phyloP scores from a whole-genome alignment of 106 monocot genomes.

The Acanthochlamys bracteata region DNA sequence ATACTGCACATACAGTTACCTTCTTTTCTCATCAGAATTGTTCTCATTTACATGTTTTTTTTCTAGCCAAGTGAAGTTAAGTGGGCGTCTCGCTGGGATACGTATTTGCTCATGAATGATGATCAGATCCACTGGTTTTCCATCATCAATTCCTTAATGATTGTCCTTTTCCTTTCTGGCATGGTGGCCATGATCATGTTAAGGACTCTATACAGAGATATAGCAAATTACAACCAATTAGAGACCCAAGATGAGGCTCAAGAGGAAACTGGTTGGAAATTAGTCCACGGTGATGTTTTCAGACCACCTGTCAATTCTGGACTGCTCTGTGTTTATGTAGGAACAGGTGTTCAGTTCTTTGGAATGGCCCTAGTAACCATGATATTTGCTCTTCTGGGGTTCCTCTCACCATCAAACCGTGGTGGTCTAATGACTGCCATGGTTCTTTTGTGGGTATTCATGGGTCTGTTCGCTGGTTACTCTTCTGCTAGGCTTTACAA shows the following conservation, averaged over 20 bases:
- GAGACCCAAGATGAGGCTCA: constrained; percentile 32
- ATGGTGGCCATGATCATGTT: constrained; percentile 38
- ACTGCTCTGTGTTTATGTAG: constrained; percentile 25
- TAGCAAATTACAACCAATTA: constrained; percentile 27
- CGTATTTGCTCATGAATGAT: constrained; percentile 29
- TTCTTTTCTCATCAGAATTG: not conserved
- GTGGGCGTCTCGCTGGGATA: constrained; percentile 38
- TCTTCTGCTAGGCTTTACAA: constrained; percentile 12
- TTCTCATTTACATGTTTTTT: not conserved
- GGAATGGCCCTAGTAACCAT: constrained; percentile 12
- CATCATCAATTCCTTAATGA: constrained; percentile 28
- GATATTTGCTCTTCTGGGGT: constrained; percentile 17
- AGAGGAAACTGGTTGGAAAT: constrained; percentile 32
- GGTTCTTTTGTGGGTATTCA: constrained; percentile 19
- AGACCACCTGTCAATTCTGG: constrained; percentile 20
- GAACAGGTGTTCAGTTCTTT: constrained; percentile 12
- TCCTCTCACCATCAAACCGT: constrained; percentile 15
- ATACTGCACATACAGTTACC: not conserved
- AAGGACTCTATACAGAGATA: constrained; percentile 27
- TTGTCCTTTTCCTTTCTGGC: constrained; percentile 26
- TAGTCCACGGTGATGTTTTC: constrained; percentile 29
- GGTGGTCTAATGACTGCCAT: constrained; percentile 15
- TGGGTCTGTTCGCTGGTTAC: constrained; percentile 16
- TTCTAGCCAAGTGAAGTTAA: constrained; percentile 25
- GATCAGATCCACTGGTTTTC: constrained; percentile 38